Base-by-base conservation (phyloP, 2,329 filamentous ascomycete genomes). In the Parastagonospora avenae region DNA sequence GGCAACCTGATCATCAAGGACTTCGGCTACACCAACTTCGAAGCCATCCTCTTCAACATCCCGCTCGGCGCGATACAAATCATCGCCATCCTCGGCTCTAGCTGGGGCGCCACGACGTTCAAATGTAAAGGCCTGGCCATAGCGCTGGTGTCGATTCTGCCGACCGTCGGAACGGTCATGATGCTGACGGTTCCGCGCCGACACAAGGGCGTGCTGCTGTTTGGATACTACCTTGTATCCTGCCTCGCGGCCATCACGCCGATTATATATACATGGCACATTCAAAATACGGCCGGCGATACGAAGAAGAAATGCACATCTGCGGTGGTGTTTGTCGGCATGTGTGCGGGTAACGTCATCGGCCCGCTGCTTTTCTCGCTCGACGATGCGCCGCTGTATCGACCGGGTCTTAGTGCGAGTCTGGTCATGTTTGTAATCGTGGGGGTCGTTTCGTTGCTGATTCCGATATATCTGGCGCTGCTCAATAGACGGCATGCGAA, bases 21-120 rank as follows among this genome's bases (percentile, higher is more conserved):
- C 4, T 84, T 85, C 43, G 80, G 80, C 8, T 85, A 84, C 64
- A 80, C 79, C 0, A 76, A 77, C 32, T 70, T 85, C 29, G 75
- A 85, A 62, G 80, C 80, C 1, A 78, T 81, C 14, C 77, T 85
- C 29, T 77, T 86, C 65, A 83, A 83, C 58, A 83, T 85, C 46
- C 83, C 83, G 2, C 83, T 84, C 55, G 84, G 82, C 0, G 54
- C 84, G 11, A 74, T 86, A 40, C 74, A 79, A 1, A 76, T 80
- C 1, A 64, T 66, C 6, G 66, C 77, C 30, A 84, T 85, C 50
- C 68, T 77, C 2, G 77, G 77, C 2, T 77, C 76, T 0, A 81
- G 82, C 10, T 82, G 76, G 67, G 64, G 82, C 1, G 79, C 82
- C 0, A 80, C 82, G 5, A 76, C 75, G 10, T 83, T 53, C 35